Conservation (phyloP, 2,329 filamentous ascomycete species). For the Exophiala alcalophila region DNA sequence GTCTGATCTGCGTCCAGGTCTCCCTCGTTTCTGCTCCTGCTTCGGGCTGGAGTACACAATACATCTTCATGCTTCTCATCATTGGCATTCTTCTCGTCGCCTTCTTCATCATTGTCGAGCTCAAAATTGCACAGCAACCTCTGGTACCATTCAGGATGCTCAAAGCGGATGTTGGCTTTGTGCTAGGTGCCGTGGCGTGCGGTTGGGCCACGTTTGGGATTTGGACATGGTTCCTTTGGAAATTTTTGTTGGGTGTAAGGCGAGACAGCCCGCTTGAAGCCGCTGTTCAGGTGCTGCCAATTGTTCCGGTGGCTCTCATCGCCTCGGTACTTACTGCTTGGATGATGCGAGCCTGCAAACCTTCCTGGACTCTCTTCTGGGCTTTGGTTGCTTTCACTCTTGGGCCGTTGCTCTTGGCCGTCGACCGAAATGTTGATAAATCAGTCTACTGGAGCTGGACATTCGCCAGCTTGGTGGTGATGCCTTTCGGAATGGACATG, state of each 20-base stretch:
- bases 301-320: conserved; percentile 34
- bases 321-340: conserved; percentile 34
- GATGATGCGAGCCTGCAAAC: conserved; percentile 29
- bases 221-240: conserved; percentile 41
- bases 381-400: conserved; percentile 35
- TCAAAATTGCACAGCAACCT: conserved; percentile 42
- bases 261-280: conserved; percentile 31
- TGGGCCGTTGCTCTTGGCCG: conserved; percentile 23
- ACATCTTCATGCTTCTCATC: conserved; percentile 50
- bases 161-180: conserved; percentile 51
- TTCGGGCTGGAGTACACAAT: conserved; percentile 54
- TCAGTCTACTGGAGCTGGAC: conserved; percentile 61
- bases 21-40: conserved; percentile 60
- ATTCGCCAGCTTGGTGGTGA: conserved; percentile 58
- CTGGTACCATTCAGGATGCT: conserved; percentile 48
- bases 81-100: conserved; percentile 47
- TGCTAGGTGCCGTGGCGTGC: conserved; percentile 52
- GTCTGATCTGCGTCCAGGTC: conserved; percentile 60
- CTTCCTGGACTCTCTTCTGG: conserved; percentile 38
- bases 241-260: conserved; percentile 36
- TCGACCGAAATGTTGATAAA: conserved; percentile 36
- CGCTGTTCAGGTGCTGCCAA: conserved; percentile 35
- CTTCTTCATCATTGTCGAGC: conserved; percentile 48
- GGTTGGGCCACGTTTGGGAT: conserved; percentile 54
- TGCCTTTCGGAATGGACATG: conserved; percentile 45